These are phyloP conservation scores for Jatropha multifida DNA, from an alignment of 441 rosid genomes.

Conservation along the genomic window DNA sequence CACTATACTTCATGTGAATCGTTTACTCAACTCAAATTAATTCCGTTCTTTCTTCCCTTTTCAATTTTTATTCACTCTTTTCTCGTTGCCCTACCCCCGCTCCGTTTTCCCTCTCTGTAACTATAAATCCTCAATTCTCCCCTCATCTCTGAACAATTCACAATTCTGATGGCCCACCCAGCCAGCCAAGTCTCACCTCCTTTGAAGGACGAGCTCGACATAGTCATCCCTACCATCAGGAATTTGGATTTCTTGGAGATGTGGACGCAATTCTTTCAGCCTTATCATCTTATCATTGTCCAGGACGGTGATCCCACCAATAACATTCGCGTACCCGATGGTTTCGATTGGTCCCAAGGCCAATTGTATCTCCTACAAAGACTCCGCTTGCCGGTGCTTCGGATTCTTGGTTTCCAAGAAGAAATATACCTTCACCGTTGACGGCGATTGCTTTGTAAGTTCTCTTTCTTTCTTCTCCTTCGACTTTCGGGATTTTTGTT, in stretches of 20 bases:
- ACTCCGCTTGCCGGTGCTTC: slow-evolving; percentile 42
- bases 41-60: background rate
- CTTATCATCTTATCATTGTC: slow-evolving; percentile 38
- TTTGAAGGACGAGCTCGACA: slow-evolving; percentile 36
- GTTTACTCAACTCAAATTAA: too few species aligned
- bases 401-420: slow-evolving; percentile 42
- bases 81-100: background rate
- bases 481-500: background rate
- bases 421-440: slow-evolving; percentile 42
- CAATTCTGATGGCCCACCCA: background rate
- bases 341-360: slow-evolving; percentile 39
- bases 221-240: slow-evolving; percentile 37
- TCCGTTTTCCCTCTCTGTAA: too few species aligned
- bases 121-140: too few species aligned
- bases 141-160: too few species aligned
- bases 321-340: slow-evolving; percentile 33
- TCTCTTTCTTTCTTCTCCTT: background rate
- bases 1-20: too few species aligned
- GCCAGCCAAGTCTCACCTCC: slow-evolving; percentile 1
- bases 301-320: slow-evolving; percentile 38
- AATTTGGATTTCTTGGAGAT: slow-evolving; percentile 42
- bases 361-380: slow-evolving; percentile 36
- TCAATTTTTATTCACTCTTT: background rate
- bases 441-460: slow-evolving; percentile 43
- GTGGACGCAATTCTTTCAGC: slow-evolving; percentile 44